Base-by-base conservation (phyloP, 371 early-diverging fungal species). In the Mortierella sp. region DNA sequence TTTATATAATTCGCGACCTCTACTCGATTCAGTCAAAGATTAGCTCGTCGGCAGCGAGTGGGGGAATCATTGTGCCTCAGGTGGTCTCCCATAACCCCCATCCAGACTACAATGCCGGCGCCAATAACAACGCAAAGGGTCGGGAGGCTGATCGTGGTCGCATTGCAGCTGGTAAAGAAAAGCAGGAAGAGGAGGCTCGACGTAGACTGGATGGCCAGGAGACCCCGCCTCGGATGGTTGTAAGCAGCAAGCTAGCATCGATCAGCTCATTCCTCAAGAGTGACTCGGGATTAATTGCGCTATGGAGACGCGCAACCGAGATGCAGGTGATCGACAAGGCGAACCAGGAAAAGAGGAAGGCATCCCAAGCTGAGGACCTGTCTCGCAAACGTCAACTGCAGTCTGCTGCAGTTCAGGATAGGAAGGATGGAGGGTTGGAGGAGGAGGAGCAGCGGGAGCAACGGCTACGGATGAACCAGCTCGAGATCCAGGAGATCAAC, bases 1-100 rank as follows among this genome's bases (percentile, higher is more conserved):
- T 84, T 58, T 86, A 86, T 56, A 87, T 87, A 78, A 82, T 85
- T 39, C 86, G 86, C 28, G 87, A 87, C 66, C 59, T 87, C 0
- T 87, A 86, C 50, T 82, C 85, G 9, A 83, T 87, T 47, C 87
- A 87, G 53, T 76, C 78, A 49, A 76, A 76, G 39, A 76, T 76
- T 44, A 76, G 64, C 21, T 69, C 78, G 5, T 73, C 75, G 2
- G 64, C 65, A 6, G 50, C 66, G 7, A 63, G 27, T 23, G 70
- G 65, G 1, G 48, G 54, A 2, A 64, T 76, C 24, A 49, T 70
- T 49, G 68, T 68, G n/a, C 70, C 78, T 17, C 78, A 76, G 14
- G 78, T 70, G 12, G 78, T 76, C 4, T 61, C 65, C 17, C 78
- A 76, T 32, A 60, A 76, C 34, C 24, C 78, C 14, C 70, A 76